Evolutionary conservation across 176 grass and related monocot species (phyloP), one percentile per base, ranked within the genome.

Genomic region (Oryza rufipogon): DNA sequence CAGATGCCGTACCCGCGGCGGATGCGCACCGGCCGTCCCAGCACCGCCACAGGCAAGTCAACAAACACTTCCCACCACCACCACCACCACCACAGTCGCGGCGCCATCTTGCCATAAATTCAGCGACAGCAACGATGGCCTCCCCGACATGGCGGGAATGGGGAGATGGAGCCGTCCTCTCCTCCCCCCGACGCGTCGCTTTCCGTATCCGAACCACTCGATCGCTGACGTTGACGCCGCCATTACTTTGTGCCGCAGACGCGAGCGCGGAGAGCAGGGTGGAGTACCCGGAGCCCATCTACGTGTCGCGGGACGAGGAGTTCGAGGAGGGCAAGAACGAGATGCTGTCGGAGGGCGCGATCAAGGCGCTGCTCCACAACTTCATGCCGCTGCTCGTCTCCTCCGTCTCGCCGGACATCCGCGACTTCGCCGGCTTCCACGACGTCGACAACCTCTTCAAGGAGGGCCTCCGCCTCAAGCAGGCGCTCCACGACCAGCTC

Each of bases 401-500:
- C 47, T 92, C 91, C 12, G 67, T 96, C 6, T 91, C 84, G 32
- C 87, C 93, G 3, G 84, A 90, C 80, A 94, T 42, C 81, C 74
- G 81, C 4, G 93, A 99, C 86, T 99, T 99, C 87, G 86, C 72
- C 61, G 96, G 83, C 7, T 99, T 99, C 88, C 96, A 99, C 45
- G 96, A 99, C 68, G 77, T 99, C 2, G 93, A 99, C 90, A 99
- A 99, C 89, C 93, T 99, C 85, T 99, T 96, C 91, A 99, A 99
- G 84, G 93, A 94, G 41, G 96, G 96, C 0, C 85, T 99, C n/a
- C 91, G 91, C 1, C 80, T 94, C 9, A 99, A 96, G 91, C 93
- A 99, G 85, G 81, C 87, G 2, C 74, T 99, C 16, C 93, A 99
- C 38, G 96, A 99, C 71, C 93, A 99, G 68, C 88, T 99, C 10